Evolutionary conservation across 805 yeast species (phyloP), one percentile per base, ranked within the genome.

Genomic region (Zygotorulaspora chibaensis): DNA sequence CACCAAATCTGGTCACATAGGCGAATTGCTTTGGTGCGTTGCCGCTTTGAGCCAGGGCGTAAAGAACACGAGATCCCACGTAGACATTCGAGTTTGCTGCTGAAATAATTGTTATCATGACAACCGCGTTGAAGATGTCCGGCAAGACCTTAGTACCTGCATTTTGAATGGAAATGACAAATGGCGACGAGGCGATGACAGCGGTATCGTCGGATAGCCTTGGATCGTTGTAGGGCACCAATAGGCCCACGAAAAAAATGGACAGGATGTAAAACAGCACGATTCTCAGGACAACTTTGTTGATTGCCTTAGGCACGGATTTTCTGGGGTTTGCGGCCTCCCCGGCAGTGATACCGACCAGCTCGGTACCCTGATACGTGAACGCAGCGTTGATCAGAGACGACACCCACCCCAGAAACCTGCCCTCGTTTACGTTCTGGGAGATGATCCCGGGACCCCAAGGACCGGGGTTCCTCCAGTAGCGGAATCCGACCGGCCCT

Each of bases 41-140:
- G 17, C 76, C 75, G 31, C 76, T 73, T 57, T 71, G 71, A 12
- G 86, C 84, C 59, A 84, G 70, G 7, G 83, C 75, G 59, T 77
- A 84, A 33, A 84, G 65, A 28, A 81, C 74, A 67, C 93, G 73
- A 5, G 90, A 83, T 35, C 87, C 83, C 55, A 81, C 79, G 65
- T 84, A 84, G 26, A 84, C 76, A 59, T 82, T 83, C 12, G 89
- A 83, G 68, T 84, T 84, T 55, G 84, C 91, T 29, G 91, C 90
- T 16, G 90, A 83, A 42, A 83, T 70, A 46, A 84, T 76, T 9
- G 90, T 81, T 33, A 75, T 56, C 52, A 84, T 63, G 47, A 84
- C 81, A 38, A 84, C 80, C 12, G 84, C 90, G 62, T 84, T 84
- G 66, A 84, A 81, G 46, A 84, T 80, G 57, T 78, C 74, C 39